Evolutionary conservation across 257 asterid species (phyloP).

Genomic region (Eucommia ulmoides): DNA sequence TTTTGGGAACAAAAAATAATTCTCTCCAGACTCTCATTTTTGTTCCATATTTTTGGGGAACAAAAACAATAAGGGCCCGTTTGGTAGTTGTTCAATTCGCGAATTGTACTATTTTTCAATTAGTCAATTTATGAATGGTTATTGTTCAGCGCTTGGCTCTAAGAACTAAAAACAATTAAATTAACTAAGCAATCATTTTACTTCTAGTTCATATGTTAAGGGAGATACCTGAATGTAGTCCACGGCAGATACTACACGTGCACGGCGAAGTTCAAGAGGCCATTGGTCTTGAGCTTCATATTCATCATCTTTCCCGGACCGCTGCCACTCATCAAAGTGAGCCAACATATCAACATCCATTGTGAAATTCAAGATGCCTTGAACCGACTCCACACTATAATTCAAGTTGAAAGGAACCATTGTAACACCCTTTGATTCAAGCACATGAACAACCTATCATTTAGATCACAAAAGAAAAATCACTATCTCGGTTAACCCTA

Average conservation of each 20-base stretch:
- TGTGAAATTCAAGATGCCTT: conserved; percentile 85
- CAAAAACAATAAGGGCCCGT: no score
- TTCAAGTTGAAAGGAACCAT: conserved; percentile 74
- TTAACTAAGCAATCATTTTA: no score
- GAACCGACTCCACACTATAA: conserved; percentile 74
- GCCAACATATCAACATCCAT: conserved; percentile 93
- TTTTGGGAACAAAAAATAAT: no score
- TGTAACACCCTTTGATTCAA: conserved; percentile 56
- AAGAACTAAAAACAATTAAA: no score
- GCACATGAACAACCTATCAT: conserved; percentile 58
- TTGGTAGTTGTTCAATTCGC: no score
- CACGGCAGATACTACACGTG: conserved; percentile 85
- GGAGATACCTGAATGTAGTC: conserved; percentile 87
- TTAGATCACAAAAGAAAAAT: neutral
- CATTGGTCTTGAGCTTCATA: conserved; percentile 95
- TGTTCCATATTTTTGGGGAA: no score
- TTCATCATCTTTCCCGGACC: conserved; percentile 56
- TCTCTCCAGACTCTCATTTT: no score
- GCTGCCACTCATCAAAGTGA: conserved; percentile 95
- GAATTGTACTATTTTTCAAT: no score
- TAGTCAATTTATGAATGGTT: no score
- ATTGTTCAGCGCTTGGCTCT: no score
- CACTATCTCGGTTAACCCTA: neutral
- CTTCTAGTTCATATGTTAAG: no score
- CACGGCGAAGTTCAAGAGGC: conserved; percentile 89